Evolutionary conservation across 192 early-diverging fungal genomes (phyloP), one percentile per base, ranked within the genome.

Genomic region (Entomortierella lignicola): DNA sequence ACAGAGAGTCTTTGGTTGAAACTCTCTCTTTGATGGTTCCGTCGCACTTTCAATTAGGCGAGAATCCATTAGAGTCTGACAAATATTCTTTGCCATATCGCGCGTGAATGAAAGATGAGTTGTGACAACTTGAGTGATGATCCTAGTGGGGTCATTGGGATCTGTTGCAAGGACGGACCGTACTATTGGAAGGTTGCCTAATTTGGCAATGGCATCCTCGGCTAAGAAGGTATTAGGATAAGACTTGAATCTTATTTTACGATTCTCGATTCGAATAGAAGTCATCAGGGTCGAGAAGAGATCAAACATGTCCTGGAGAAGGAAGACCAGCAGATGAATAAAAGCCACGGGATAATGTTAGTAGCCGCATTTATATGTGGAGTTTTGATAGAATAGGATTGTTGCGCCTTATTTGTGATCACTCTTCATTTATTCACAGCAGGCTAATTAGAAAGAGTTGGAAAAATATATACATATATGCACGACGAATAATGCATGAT

Each of bases 31-130:
- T 21, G 42, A 55, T 11, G 85, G 69, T 44, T 89, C 88, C 0
- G 69, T 37, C 4, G 81, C 73, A 23, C 79, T 81, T 47, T 83
- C 84, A 44, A 85, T 74, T 15, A 87, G 63, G 17, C 82, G 75
- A 10, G 88, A 84, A 21, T 85, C 82, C 66, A 89, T 72, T 39
- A 89, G 88, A n/a, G 84, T 79, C 50, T 86, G 81, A 48, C 82
- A 84, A 0, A 89, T 58, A 44, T 72, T 84, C 53, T 85, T 87
- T 41, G 87, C 85, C 86, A 89, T 87, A 32, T 88, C 86, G 29
- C 74, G 47, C 15, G 84, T 79, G 75, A 89, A 85, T 13, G 83
- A 86, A 54, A 89, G 88, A 12, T 87, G 87, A 2, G 88, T 89
- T 4, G 86, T 89, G 11, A 83, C 84, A 0, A 87, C 86, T 15